phyloP scores from a whole-genome alignment of 2,329 filamentous ascomycete species.

The Verticillium isaacii region DNA sequence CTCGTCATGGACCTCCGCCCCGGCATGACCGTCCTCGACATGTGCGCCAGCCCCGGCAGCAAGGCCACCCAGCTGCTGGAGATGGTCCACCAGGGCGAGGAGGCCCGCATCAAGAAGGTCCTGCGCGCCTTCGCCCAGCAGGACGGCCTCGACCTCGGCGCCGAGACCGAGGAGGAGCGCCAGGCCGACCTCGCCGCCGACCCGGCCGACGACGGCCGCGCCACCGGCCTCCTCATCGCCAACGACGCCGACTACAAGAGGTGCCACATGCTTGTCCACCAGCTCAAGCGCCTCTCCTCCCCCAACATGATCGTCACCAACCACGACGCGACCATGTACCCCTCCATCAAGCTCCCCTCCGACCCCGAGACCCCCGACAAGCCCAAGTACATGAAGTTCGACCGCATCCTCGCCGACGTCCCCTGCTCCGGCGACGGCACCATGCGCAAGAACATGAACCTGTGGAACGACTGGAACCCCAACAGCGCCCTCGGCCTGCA shows the following conservation, averaged over 20 bases:
- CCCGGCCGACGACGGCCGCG: constrained; percentile 71
- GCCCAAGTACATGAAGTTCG: constrained; percentile 81
- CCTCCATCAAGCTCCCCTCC: constrained; percentile 77
- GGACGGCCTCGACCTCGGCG: constrained; percentile 48
- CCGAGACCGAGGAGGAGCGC: constrained; percentile 40
- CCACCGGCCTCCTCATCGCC: constrained; percentile 87
- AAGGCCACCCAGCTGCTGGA: constrained; percentile 95
- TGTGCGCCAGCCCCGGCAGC: constrained; percentile 95
- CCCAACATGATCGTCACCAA: constrained; percentile 97
- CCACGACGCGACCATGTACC: constrained; percentile 94
- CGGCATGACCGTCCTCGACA: constrained; percentile 88
- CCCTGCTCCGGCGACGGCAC: constrained; percentile 97
- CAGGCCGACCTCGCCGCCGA: constrained; percentile 53
- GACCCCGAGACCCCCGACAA: constrained; percentile 47
- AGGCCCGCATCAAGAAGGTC: constrained; percentile 73
- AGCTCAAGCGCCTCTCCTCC: constrained; percentile 94
- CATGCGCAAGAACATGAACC: constrained; percentile 81
- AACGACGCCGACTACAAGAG: constrained; percentile 97
- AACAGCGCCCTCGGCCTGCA: constrained; percentile 84
- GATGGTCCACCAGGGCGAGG: constrained; percentile 89
- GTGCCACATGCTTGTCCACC: constrained; percentile 94
- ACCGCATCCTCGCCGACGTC: constrained; percentile 92
- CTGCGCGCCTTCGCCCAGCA: constrained; percentile 59
- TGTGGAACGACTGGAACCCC: constrained; percentile 95
- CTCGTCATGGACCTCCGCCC: constrained; percentile 87